A percentile compares a stretch with the other conserved stretches of the same genome.
These are phyloP conservation scores for Dactylis glomerata DNA, from an alignment of 176 grass and related monocot species.

Conservation along the genomic window DNA sequence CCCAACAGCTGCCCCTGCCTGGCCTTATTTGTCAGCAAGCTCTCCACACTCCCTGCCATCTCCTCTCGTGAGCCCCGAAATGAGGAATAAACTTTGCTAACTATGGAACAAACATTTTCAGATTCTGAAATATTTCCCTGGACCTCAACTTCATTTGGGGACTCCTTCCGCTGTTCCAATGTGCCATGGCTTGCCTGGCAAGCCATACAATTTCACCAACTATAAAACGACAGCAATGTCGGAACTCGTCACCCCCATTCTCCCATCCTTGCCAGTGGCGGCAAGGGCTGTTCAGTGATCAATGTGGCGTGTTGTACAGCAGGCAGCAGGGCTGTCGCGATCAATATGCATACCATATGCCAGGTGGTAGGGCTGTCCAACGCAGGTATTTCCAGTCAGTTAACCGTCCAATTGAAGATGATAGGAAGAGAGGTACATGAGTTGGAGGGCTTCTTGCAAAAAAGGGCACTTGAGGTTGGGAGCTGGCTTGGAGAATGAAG, in stretches of 20 bases:
- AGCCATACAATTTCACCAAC: not conserved
- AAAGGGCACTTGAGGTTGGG: not conserved
- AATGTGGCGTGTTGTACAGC: not conserved
- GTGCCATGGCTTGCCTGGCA: not conserved
- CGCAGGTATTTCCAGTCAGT: not conserved
- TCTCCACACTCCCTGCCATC: slow-evolving; percentile 4
- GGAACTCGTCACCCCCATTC: not conserved
- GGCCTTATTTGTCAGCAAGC: not conserved
- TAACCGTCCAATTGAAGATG: not conserved
- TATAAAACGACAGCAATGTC: not conserved
- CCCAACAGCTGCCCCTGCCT: not conserved
- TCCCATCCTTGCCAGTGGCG: not conserved
- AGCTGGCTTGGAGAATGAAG: not conserved
- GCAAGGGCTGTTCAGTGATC: not conserved
- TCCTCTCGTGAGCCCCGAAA: not conserved
- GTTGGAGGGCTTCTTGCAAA: not conserved
- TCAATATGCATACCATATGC: not conserved
- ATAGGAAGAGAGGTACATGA: not conserved
- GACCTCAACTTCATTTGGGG: not conserved
- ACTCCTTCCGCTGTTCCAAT: not conserved
- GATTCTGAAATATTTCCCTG: not conserved
- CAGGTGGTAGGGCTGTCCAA: not conserved
- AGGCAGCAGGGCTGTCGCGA: not conserved
- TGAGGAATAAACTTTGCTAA: not conserved
- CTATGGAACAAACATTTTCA: not conserved